Base-by-base conservation (phyloP, 148 eudicot genomes). In the Spergularia bocconei region DNA sequence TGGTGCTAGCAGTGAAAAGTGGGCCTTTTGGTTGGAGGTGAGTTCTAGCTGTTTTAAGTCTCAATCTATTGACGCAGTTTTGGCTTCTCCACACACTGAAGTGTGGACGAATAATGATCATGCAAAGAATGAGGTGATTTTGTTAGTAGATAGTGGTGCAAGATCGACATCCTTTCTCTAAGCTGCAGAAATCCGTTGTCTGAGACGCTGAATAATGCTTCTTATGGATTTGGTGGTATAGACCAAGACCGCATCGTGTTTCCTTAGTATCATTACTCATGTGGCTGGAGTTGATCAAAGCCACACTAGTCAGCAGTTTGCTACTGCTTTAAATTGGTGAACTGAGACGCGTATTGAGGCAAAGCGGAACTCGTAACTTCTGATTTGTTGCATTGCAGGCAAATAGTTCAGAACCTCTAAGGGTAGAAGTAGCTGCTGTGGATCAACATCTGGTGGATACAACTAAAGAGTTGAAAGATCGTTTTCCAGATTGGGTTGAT, bases 11-110 rank as follows among this genome's bases (percentile, higher is more conserved):
- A 73, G 80, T 61, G 92, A 92, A 74, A 91, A 89, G 71, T 92
- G 99, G 98, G 86, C 81, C 77, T 92, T 95, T 80, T 95, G 99
- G 99, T 77, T 95, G 86, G 97, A 95, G 99, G 97, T 92, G 83
- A 73, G 59, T 63, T 74, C 54, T 51, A 38, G 63, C 9, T 44
- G 36, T 48, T 69, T 4, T 52, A 29, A 12, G 55, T 68, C 38
- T 67, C 41, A 69, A 36, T 19, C 47, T 21, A 13, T 64, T 67
- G 16, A 52, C 39, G 13, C 69, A 54, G 41, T 29, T 38, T 19
- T 57, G 12, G 8, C 33, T 9, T 33, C 51, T 57, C 29, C 59
- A 71, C 53, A 52, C 12, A 59, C 12, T 14, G 13, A 67, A 63
- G 23, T 65, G 51, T 36, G 13, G 13, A 5, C 47, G 39, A 33